Evolutionary conservation across 169 alveolate genomes (phyloP).

Genomic region (Eimeria praecox): DNA sequence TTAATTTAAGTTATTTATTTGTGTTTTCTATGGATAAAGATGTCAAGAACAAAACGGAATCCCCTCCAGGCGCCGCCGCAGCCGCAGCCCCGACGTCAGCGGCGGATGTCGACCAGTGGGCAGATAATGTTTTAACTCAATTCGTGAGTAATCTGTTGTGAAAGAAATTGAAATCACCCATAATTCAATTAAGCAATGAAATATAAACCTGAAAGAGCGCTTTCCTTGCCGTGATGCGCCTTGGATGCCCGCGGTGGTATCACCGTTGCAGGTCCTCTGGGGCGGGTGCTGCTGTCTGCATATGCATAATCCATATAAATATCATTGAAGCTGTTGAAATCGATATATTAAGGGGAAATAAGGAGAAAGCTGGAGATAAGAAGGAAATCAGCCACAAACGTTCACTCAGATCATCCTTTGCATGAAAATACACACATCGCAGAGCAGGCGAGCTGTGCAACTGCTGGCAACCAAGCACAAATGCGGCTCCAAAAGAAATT

Average conservation of each 20-base stretch:
- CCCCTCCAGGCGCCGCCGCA: background rate
- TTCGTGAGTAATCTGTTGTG: background rate
- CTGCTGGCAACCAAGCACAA: background rate
- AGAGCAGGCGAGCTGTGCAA: no score
- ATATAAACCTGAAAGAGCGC: no score
- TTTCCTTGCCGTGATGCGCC: background rate
- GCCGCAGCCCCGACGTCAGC: background rate
- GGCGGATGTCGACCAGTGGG: constrained; percentile 15
- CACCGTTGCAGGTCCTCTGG: background rate
- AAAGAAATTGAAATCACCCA: background rate
- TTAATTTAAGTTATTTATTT: background rate
- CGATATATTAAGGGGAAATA: background rate
- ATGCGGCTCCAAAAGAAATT: background rate
- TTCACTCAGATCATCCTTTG: background rate
- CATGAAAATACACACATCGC: background rate
- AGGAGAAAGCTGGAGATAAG: background rate
- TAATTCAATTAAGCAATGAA: background rate
- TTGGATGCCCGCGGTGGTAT: background rate
- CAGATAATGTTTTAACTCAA: background rate
- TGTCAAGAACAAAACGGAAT: background rate
- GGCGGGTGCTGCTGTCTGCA: background rate
- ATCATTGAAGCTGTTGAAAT: background rate
- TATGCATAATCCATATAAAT: background rate
- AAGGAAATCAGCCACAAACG: background rate
- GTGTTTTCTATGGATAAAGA: background rate